Conservation (phyloP, 1,284 basidiomycete genomes). For the Ustilago curta region DNA sequence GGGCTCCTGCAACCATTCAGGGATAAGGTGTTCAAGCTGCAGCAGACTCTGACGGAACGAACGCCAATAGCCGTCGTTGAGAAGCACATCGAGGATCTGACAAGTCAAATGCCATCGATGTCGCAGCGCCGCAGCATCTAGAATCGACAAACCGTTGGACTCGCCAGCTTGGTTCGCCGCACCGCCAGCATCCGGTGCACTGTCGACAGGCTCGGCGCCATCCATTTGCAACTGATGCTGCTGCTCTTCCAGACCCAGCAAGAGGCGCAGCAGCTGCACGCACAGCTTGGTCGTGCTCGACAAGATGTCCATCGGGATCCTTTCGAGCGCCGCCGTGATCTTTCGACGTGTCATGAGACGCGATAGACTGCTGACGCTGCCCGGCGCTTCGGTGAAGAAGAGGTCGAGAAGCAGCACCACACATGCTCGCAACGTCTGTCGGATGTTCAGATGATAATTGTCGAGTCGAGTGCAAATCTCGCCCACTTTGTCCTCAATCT, state of each 20-base stretch:
- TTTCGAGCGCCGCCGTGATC: constrained; percentile 33
- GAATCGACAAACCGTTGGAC: not conserved
- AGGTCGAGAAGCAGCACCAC: constrained; percentile 39
- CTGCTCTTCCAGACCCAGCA: constrained; percentile 34
- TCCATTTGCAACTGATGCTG: constrained; percentile 20
- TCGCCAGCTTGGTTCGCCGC: not conserved
- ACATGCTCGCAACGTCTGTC: constrained; percentile 40
- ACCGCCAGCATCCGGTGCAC: not conserved
- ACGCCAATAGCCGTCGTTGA: constrained; percentile 49
- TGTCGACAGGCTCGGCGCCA: not conserved
- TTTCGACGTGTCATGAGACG: constrained; percentile 42
- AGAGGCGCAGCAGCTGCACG: constrained; percentile 23
- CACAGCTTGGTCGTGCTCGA: constrained; percentile 38
- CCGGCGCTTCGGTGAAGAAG: constrained; percentile 24
- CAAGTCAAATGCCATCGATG: constrained; percentile 39
- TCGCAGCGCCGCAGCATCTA: constrained; percentile 18
- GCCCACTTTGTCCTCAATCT: constrained; percentile 43
- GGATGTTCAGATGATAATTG: constrained; percentile 26
- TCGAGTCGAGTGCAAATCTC: constrained; percentile 23
- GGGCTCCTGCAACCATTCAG: constrained; percentile 34
- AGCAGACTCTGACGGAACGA: constrained; percentile 43
- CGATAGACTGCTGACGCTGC: constrained; percentile 28
- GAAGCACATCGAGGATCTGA: constrained; percentile 39
- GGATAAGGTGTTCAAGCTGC: constrained; percentile 31
- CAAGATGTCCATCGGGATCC: constrained; percentile 27